A percentile compares a stretch with the other conserved stretches of the same genome.
Evolutionary conservation across 2,329 filamentous ascomycete genomes (phyloP).

Genomic region (Penicillium sp.): DNA sequence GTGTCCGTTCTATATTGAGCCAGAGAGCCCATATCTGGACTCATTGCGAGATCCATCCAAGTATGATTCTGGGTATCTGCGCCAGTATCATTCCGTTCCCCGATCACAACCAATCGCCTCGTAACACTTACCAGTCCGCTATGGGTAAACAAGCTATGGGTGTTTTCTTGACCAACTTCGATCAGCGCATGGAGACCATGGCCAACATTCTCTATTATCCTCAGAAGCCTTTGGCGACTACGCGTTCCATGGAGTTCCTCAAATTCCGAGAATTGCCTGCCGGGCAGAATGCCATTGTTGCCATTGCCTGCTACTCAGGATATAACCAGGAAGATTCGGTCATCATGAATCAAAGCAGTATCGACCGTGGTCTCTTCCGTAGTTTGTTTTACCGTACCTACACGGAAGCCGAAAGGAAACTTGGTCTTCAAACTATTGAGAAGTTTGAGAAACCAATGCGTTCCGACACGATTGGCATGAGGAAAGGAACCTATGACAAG

Average conservation of each 20-base stretch:
- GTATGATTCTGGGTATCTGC: constrained; percentile 97
- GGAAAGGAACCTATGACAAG: constrained; percentile 96
- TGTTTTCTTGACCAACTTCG: constrained; percentile 96
- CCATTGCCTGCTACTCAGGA: constrained; percentile 93
- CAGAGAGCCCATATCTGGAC: constrained; percentile 88
- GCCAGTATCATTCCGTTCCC: constrained; percentile 99
- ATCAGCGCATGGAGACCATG: constrained; percentile 98
- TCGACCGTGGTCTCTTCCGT: constrained; percentile 93
- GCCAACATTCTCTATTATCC: constrained; percentile 98
- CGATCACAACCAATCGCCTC: constrained; percentile 94
- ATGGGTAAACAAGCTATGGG: constrained; percentile 99
- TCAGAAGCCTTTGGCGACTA: constrained; percentile 94
- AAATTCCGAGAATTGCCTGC: constrained; percentile 97
- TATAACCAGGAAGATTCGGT: constrained; percentile 99
- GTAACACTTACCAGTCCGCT: constrained; percentile 98
- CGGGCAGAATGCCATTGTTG: constrained; percentile 96
- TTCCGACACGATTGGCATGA: constrained; percentile 81
- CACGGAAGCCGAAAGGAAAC: constrained; percentile 92
- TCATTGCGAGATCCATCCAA: constrained; percentile 98
- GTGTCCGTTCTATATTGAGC: constrained; percentile 84
- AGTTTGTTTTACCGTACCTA: constrained; percentile 98
- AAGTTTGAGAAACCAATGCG: constrained; percentile 93
- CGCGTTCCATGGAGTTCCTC: constrained; percentile 95
- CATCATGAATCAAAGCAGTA: constrained; percentile 99
- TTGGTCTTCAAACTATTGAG: constrained; percentile 89